These are phyloP conservation scores for Gloeophyllum trabeum DNA, from an alignment of 768 basidiomycete species.

Conservation along the genomic window DNA sequence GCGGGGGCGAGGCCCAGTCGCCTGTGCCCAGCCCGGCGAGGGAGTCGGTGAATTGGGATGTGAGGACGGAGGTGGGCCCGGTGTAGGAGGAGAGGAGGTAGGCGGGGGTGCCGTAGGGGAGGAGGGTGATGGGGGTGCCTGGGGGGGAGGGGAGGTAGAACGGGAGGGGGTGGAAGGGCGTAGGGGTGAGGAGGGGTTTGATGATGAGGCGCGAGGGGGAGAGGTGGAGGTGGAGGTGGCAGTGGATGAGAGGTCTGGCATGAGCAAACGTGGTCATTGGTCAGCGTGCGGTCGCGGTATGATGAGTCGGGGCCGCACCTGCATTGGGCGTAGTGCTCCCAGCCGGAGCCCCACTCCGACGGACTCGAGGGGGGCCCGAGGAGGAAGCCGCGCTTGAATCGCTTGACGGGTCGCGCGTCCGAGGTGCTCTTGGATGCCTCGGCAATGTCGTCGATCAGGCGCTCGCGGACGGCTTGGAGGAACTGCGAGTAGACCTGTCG, in stretches of 20 bases:
- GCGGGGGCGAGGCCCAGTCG: slow-evolving; percentile 25
- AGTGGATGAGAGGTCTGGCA: slow-evolving; percentile 46
- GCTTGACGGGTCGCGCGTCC: slow-evolving; percentile 25
- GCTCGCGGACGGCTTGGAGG: slow-evolving; percentile 48
- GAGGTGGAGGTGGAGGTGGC: slow-evolving; percentile 46
- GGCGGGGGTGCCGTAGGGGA: slow-evolving; percentile 65
- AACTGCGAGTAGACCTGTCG: slow-evolving; percentile 33
- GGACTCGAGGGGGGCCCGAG: slow-evolving; percentile 30
- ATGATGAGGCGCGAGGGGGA: slow-evolving; percentile 39
- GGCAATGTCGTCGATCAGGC: slow-evolving; percentile 42
- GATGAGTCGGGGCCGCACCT: slow-evolving; percentile 30
- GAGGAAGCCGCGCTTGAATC: slow-evolving; percentile 56
- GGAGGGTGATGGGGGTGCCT: slow-evolving; percentile 58
- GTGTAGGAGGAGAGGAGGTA: slow-evolving; percentile 62
- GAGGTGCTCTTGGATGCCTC: slow-evolving; percentile 23
- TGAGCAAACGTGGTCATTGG: slow-evolving; percentile 7
- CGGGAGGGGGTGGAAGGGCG: slow-evolving; percentile 43
- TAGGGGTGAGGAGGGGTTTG: slow-evolving; percentile 49
- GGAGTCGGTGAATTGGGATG: slow-evolving; percentile 51
- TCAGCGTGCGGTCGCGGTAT: not conserved
- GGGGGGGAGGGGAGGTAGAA: slow-evolving; percentile 26
- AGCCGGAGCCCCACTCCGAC: slow-evolving; percentile 54
- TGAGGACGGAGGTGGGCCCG: slow-evolving; percentile 52
- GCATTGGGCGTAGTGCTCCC: slow-evolving; percentile 42
- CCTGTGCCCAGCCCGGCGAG: slow-evolving; percentile 53